Evolutionary conservation across 345 rosid species (phyloP).

Genomic region (Ailanthus altissimus): DNA sequence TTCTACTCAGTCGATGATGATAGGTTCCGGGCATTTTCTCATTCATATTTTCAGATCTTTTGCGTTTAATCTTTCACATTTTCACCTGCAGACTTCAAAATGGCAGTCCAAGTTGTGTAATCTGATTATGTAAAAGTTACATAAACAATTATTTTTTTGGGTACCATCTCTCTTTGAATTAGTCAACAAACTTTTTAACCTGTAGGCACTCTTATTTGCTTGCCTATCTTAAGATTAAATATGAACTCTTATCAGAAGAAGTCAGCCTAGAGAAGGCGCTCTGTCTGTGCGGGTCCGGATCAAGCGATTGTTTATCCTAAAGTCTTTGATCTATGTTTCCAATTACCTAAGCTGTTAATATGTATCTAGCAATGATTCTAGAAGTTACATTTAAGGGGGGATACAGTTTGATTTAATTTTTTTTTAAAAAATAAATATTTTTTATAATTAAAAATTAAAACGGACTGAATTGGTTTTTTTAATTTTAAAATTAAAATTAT

Average conservation of each 20-base stretch:
- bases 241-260: background rate
- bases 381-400: too few relatives aligned
- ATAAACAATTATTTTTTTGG: background rate
- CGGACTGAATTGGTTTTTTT: too few relatives aligned
- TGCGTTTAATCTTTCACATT: background rate
- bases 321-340: too few relatives aligned
- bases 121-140: background rate
- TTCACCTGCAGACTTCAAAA: background rate
- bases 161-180: background rate
- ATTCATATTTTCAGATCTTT: background rate
- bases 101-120: background rate
- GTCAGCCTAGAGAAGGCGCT: background rate
- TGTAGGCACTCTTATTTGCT: background rate
- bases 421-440: too few relatives aligned
- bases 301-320: too few relatives aligned
- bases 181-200: background rate
- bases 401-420: too few relatives aligned
- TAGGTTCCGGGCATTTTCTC: background rate
- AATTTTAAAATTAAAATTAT: too few relatives aligned
- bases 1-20: background rate
- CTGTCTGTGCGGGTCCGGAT: too few relatives aligned
- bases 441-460: too few relatives aligned
- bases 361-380: background rate
- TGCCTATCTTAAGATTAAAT: background rate
- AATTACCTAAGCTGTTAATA: too few relatives aligned